Base-by-base conservation (phyloP, 164 flowering plant genomes). In the Magnolia kwangsiensis region DNA sequence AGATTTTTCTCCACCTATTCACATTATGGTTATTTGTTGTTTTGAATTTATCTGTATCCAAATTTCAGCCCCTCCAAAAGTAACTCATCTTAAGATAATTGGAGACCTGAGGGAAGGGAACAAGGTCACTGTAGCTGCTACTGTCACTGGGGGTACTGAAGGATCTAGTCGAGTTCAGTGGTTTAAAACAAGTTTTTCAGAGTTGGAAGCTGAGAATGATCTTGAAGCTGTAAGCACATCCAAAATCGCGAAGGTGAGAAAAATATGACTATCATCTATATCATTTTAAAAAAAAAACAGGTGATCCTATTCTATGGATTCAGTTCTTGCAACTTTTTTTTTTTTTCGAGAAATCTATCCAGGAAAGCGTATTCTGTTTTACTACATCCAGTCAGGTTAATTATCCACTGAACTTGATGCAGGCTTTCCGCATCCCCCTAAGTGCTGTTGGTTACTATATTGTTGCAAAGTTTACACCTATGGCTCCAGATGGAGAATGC, bases 111-210 rank as follows among this genome's bases (percentile, higher is more conserved):
- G 88, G 69, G 99, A 96, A 84, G 97, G 96, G 67, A 90, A 85
- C 83, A 92, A 96, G 82, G 80, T 96, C 51, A 89, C 91, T 64
- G 97, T 88, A 51, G 86, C 90, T 81, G 97, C 97, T 78, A 77
- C 65, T 82, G 98, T 96, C 59, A 96, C 91, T 77, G 98, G 98
- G 76, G 99, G 98, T 76, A 87, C 91, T 80, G 99, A 96, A 85
- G 98, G 92, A 73, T 89, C 96, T 58, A 96, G 99, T 82, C 90
- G 93, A 86, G 97, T 94, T 69, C 99, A 96, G 82, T 96, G 99
- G 99, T 96, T 92, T 65, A 96, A 90, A 86, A 83, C 95, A 69
- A 84, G 81, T 72, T 90, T 84, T 75, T 82, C 90, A 24, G 78
- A 76, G 65, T 81, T 92, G 79, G 88, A 82, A 74, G 89, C 78